Evolutionary conservation across 1,139 yeast species (phyloP), one percentile per base, ranked within the genome.

Genomic region (Geotrichum klebahnii): DNA sequence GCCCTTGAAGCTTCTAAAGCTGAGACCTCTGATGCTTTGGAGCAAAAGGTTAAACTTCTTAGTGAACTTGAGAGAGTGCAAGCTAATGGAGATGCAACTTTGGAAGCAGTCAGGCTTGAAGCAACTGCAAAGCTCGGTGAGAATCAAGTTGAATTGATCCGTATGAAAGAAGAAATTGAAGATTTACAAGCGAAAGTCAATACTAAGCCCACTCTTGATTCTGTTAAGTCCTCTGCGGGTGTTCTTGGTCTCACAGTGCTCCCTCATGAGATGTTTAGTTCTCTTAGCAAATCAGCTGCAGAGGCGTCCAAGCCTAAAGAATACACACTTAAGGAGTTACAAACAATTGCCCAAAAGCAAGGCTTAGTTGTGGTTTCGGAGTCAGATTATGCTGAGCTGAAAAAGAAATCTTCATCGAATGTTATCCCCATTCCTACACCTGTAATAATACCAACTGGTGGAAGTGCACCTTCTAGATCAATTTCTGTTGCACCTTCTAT

Each of bases 341-440:
- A 43, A 19, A 9, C 38, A 8, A 14, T 48, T 8, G 52, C 40
- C 12, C 40, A 44, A 20, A 43, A 34, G 37, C 53, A 40, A 9
- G 57, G 55, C 2, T 51, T 32, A 28, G 49, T 42, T 4, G 29
- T 51, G 4, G 51, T 55, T 6, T 45, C 55, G 10, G 50, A 53
- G 22, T 36, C 39, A 2, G 55, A 50, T n/a, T 49, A 48, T 35
- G 52, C 45, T n/a, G 44, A 34, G 22, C 32, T 48, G 1, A 50
- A 51, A 37, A 38, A 41, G 23, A 46, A 35, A 17, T 20, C 50
- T 23, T 46, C 52, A 17, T 26, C 54, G 6, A 26, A 8, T 14
- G 49, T 63, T 51, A 37, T 44, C 31, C 50, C 52, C 16, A 20
- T 52, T 16, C 53, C 53, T n/a, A 41, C 29, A 5, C 44, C 47